Evolutionary conservation across 306 rosid species (phyloP), one percentile per base, ranked within the genome.

Genomic region (Vicia sativa): DNA sequence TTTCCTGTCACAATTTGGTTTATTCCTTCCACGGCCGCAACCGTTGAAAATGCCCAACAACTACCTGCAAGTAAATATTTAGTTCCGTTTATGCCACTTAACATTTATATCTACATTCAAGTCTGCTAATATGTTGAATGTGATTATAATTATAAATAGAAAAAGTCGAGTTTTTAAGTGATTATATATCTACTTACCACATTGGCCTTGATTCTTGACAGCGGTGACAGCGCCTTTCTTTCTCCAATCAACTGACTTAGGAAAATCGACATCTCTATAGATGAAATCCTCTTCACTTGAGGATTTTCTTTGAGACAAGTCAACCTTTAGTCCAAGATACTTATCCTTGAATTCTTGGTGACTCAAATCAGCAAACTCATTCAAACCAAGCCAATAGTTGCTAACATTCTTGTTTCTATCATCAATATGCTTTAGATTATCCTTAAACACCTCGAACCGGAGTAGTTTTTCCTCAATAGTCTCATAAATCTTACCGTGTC

Each of bases 31-130:
- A 86, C 86, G 0, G 91, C 91, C 0, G 83, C 95, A 7, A 86
- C 86, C 0, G 91, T 86, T 0, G 95, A 86, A 77, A 88, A 88
- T 41, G 95, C 91, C 91, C 95, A 88, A 28, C 95, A 88, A 49
- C 95, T 88, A 25, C 95, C 91, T 87, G 77, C 71, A 64, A 25
- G n/a, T 41, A 13, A 8, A 31, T 6, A 31, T 31, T 31, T 31
- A 31, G 2, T 31, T 2, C 1, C 37, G 37, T 31, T 31, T 4
- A 28, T 8, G 8, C 6, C 37, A 31, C 7, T 31, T 31, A 31
- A 1, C 8, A 8, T 31, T 31, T 31, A 31, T 31, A 31, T 31
- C 37, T 0, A 2, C 9, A 9, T 34, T 34, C 38, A 34, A 9
- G 38, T 34, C 2, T 34, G 7, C 1, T 34, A 34, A 34, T 6